phyloP scores from a whole-genome alignment of 352 stramenopile genomes.

The Phytophthora hibernalis region DNA sequence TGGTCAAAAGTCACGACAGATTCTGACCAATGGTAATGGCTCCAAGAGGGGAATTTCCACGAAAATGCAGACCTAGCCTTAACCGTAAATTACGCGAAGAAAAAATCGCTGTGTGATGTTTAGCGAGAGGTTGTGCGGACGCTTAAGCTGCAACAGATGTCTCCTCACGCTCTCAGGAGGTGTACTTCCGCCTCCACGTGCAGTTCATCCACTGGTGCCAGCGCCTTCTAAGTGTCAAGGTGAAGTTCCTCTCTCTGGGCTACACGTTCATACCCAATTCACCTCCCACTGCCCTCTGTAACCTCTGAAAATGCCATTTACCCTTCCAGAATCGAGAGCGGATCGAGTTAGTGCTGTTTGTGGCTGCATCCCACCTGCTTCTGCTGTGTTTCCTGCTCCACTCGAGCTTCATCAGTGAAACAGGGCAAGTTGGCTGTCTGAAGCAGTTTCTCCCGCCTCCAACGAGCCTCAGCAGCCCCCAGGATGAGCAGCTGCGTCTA shows the following conservation, averaged over 20 bases:
- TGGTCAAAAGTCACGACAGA: no score
- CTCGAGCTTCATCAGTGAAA: constrained; percentile 53
- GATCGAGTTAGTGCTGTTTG: constrained; percentile 70
- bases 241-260: constrained; percentile 21
- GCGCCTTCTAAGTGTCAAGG: constrained; percentile 50
- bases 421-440: constrained; percentile 44
- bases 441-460: constrained; percentile 31
- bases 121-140: no score
- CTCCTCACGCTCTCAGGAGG: no score
- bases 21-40: no score
- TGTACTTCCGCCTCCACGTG: constrained; percentile 83
- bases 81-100: no score
- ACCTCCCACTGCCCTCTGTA: constrained; percentile 5
- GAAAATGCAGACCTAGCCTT: no score
- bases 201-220: constrained; percentile 59
- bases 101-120: no score
- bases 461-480: constrained; percentile 7
- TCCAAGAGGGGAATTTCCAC: no score
- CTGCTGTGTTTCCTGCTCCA: constrained; percentile 61
- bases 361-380: constrained; percentile 59
- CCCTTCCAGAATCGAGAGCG: constrained; percentile 49
- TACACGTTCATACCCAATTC: constrained; percentile 6
- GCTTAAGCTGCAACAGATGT: no score
- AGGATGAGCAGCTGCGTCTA: constrained; percentile 34
- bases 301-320: constrained; percentile 1